These are phyloP conservation scores for Dactylis glomerata DNA, from an alignment of 176 grass and related monocot genomes.

Conservation along the genomic window DNA sequence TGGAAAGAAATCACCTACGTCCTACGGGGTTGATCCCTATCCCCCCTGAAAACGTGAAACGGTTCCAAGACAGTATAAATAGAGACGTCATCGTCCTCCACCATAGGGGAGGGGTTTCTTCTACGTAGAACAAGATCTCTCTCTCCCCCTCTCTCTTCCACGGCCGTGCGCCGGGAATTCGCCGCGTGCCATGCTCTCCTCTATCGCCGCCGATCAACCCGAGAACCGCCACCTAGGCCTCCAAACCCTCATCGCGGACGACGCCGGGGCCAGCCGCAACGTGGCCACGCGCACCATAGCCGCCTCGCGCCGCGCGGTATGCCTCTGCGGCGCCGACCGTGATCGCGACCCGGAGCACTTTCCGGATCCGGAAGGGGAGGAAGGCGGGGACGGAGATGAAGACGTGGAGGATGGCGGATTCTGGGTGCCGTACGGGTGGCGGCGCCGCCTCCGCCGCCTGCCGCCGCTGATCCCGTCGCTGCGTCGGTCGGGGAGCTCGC, in stretches of 20 bases:
- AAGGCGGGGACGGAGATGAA: not conserved
- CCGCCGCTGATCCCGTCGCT: slow-evolving; percentile 42
- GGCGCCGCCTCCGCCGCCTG: slow-evolving; percentile 23
- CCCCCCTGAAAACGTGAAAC: not conserved
- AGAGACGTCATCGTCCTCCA: not conserved
- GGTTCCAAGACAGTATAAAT: not conserved
- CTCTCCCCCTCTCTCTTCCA: not conserved
- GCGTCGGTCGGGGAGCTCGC: not conserved
- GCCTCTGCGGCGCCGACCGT: not conserved
- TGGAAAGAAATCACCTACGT: not conserved
- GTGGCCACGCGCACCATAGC: slow-evolving; percentile 49
- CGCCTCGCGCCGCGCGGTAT: slow-evolving; percentile 31
- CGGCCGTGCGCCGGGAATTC: not conserved
- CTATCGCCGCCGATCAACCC: slow-evolving; percentile 9
- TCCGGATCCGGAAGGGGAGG: not conserved
- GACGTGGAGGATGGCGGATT: not conserved
- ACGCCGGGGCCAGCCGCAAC: not conserved
- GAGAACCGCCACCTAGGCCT: slow-evolving; percentile 34
- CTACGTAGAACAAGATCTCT: not conserved
- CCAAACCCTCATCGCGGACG: slow-evolving; percentile 34
- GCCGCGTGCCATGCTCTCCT: slow-evolving; percentile 29
- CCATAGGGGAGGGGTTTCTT: not conserved
- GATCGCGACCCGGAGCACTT: not conserved
- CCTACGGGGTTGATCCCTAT: not conserved
- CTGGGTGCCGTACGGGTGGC: slow-evolving; percentile 43